phyloP scores from a whole-genome alignment of 805 yeast genomes.

The Kluyveromyces nonfermentans region DNA sequence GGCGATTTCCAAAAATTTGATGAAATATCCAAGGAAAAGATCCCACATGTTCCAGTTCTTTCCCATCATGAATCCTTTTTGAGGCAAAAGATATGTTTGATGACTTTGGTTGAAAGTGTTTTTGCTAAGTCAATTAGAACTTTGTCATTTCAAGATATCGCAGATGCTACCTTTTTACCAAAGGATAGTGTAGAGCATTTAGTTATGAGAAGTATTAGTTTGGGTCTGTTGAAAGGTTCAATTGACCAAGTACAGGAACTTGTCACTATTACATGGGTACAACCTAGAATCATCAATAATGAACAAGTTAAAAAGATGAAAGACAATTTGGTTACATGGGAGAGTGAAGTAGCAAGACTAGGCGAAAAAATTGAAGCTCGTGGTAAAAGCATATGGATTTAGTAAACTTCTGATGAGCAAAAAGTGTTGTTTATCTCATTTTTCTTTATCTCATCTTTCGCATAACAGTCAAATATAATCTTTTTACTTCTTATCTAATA shows the following conservation, averaged over 20 bases:
- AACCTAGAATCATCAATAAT: conserved; percentile 83
- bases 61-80: conserved; percentile 53
- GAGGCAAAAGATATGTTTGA: conserved; percentile 83
- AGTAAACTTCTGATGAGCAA: conserved; percentile 6
- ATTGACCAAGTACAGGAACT: conserved; percentile 80
- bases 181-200: conserved; percentile 73
- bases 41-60: conserved; percentile 45
- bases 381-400: conserved; percentile 60
- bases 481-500: neutral
- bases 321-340: conserved; percentile 69
- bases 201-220: conserved; percentile 82
- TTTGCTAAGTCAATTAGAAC: conserved; percentile 71
- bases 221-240: conserved; percentile 76
- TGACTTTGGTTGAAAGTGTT: conserved; percentile 82
- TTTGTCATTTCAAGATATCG: conserved; percentile 63
- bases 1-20: conserved; percentile 71
- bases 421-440: too few relatives aligned
- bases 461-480: neutral
- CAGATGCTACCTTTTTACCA: conserved; percentile 54
- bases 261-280: conserved; percentile 86
- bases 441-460: too few relatives aligned
- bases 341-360: conserved; percentile 56
- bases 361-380: conserved; percentile 49
- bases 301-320: conserved; percentile 74
- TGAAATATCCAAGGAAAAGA: conserved; percentile 32